Base-by-base conservation (phyloP, 1,284 basidiomycete genomes). In the Boletellus deceptivus region DNA sequence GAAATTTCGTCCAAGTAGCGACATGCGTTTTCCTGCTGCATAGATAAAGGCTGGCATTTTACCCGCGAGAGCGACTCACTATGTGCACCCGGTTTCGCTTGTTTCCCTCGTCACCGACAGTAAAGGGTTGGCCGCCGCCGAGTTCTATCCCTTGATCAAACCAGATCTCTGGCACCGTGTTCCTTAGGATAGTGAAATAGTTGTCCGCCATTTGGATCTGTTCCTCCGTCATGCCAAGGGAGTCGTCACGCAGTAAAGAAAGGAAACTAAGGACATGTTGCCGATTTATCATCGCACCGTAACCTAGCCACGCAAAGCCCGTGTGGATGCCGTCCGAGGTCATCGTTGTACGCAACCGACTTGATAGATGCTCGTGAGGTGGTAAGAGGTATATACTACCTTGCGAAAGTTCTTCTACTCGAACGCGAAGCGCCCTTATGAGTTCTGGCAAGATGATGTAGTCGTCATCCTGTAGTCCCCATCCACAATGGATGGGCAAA, bases 151-250 rank as follows among this genome's bases (percentile, higher is more conserved):
- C 79, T 56, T 83, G 78, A 60, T 84, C 81, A 53, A 83, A 77
- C 82, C 84, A 86, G 16, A 74, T 62, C 55, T 79, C 75, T 1
- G 76, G 72, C 14, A 72, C 60, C 24, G 64, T 59, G 55, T 86
- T 86, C 49, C 45, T 48, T 45, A 87, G 67, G 48, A 87, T 70
- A 4, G 82, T 74, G 60, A 78, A 87, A 58, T 85, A 86, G 56
- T 86, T 87, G 60, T 88, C 85, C 2, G 83, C 82, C 83, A 85
- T 86, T 55, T 77, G 75, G 59, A 74, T 69, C 57, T 84, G 77
- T 37, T 80, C 79, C 4, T 72, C 63, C 0, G 77, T 70, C 33
- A 74, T 65, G 36, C 77, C 70, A 36, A 85, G 63, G 27, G 53
- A 47, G 13, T 68, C 31, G 6, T 55, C 46, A n/a, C 63, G 59